Evolutionary conservation across 2,329 filamentous ascomycete species (phyloP).

Genomic region (Ceratocystis destructans): DNA sequence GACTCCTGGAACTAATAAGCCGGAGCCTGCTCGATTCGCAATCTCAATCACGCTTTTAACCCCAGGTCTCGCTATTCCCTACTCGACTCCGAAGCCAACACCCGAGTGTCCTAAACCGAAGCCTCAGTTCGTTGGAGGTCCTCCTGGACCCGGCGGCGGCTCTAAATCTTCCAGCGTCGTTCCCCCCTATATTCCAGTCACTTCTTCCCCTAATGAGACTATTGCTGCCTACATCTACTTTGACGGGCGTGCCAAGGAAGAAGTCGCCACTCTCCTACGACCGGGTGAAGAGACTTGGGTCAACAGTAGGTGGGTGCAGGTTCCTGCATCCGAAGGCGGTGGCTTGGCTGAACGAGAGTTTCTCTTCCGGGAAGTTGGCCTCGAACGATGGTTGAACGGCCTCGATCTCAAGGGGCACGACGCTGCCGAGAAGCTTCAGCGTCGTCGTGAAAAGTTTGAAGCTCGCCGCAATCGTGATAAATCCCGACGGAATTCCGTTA

Average conservation of each 20-base stretch:
- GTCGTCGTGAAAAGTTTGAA: slow-evolving; percentile 67
- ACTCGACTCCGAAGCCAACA: slow-evolving; percentile 75
- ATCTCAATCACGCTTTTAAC: slow-evolving; percentile 95
- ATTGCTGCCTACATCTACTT: slow-evolving; percentile 99
- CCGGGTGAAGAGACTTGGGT: slow-evolving; percentile 98
- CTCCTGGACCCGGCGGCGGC: slow-evolving; percentile 42
- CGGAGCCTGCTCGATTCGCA: slow-evolving; percentile 89
- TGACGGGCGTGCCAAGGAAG: slow-evolving; percentile 85
- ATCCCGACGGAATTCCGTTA: slow-evolving; percentile 20
- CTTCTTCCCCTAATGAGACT: slow-evolving; percentile 86
- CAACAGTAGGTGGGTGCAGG: slow-evolving; percentile 93
- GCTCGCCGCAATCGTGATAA: slow-evolving; percentile 50
- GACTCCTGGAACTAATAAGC: slow-evolving; percentile 47
- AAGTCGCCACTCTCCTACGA: slow-evolving; percentile 84
- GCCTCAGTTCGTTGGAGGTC: slow-evolving; percentile 63
- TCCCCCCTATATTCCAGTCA: slow-evolving; percentile 80
- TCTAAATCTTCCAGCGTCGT: slow-evolving; percentile 43
- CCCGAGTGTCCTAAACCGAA: slow-evolving; percentile 64
- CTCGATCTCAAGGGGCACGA: slow-evolving; percentile 90
- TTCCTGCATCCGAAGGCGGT: slow-evolving; percentile 80
- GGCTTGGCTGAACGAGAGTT: slow-evolving; percentile 94
- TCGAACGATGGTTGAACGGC: slow-evolving; percentile 93
- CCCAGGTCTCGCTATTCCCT: slow-evolving; percentile 75
- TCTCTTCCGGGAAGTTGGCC: slow-evolving; percentile 86
- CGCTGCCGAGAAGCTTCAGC: slow-evolving; percentile 78